Conservation (phyloP, 2,329 filamentous ascomycete species). For the Fusarium tricinctum region DNA sequence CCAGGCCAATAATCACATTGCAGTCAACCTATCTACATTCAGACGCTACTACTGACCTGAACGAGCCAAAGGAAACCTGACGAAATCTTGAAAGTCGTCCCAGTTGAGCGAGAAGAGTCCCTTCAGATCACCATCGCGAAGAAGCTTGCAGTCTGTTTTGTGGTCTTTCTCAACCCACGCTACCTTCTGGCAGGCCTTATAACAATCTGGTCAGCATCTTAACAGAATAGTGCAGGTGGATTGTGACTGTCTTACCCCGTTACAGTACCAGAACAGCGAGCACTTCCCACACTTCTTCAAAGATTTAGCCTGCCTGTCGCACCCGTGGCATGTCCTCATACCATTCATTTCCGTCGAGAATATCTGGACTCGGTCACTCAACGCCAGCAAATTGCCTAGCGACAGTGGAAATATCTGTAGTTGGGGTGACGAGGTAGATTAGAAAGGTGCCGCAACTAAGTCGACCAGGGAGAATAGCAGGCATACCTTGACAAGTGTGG, state of each 20-base stretch:
- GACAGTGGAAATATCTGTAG: not conserved
- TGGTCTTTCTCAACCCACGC: not conserved
- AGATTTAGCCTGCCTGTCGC: not conserved
- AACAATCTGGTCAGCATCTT: not conserved
- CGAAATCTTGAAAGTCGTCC: not conserved
- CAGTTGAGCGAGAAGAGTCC: not conserved
- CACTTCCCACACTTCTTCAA: constrained; percentile 1
- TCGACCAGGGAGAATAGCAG: too few species aligned
- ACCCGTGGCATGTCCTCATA: not conserved
- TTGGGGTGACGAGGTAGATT: too few species aligned
- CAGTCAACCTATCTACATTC: too few species aligned
- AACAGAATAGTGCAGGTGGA: fast-evolving
- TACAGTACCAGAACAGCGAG: constrained; percentile 2
- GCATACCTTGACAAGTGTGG: not conserved
- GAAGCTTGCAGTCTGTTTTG: not conserved
- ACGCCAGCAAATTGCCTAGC: not conserved
- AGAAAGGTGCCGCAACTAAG: fast-evolving
- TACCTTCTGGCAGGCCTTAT: not conserved
- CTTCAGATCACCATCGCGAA: not conserved
- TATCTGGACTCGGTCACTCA: not conserved
- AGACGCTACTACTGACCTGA: too few species aligned
- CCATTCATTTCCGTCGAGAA: not conserved
- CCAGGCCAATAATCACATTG: too few species aligned
- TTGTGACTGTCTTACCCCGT: not conserved
- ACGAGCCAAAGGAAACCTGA: not conserved